Evolutionary conservation across 2,329 filamentous ascomycete species (phyloP), one percentile per base, ranked within the genome.

Genomic region (Penicillium sp.): DNA sequence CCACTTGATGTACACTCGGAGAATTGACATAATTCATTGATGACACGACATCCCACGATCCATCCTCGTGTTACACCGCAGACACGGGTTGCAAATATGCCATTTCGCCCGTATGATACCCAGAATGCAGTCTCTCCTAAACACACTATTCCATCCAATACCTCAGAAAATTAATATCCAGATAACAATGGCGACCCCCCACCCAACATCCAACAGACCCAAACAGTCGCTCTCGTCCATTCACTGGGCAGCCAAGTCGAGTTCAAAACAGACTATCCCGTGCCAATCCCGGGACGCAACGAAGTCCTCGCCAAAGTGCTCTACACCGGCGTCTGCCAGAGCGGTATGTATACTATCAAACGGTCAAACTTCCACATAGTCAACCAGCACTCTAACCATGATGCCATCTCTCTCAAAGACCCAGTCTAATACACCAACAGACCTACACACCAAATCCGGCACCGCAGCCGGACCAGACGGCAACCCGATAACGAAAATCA

Each of bases 231-330:
- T 40, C 64, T 78, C 54, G 73, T 82, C 61, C 72, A 63, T 18
- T 59, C 69, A 24, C 69, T 78, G 3, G 76, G 76, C 16, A 73
- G 72, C 9, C 62, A 67, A 7, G 73, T 78, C 24, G 72, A 77
- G 46, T 76, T 77, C 56, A 67, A 71, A 37, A 62, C 72, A 32
- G 68, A 74, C 48, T 78, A 79, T 51, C 76, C 76, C 7, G 76
- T 79, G 14, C 71, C 72, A 26, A 65, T 55, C 3, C 73, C 74
- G 0, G 67, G 71, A 5, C 61, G 67, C 22, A 74, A 78, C 47
- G 77, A 79, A 66, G 74, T 79, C 14, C 62, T 78, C 11, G 77
- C 76, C 26, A 75, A 78, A 52, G 73, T 79, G 2, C 69, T 79
- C 29, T 79, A 78, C 56, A 75, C 70, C 0, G 77, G 77, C 1